phyloP scores from a whole-genome alignment of 306 rosid species.

The Prosopis cineraria region DNA sequence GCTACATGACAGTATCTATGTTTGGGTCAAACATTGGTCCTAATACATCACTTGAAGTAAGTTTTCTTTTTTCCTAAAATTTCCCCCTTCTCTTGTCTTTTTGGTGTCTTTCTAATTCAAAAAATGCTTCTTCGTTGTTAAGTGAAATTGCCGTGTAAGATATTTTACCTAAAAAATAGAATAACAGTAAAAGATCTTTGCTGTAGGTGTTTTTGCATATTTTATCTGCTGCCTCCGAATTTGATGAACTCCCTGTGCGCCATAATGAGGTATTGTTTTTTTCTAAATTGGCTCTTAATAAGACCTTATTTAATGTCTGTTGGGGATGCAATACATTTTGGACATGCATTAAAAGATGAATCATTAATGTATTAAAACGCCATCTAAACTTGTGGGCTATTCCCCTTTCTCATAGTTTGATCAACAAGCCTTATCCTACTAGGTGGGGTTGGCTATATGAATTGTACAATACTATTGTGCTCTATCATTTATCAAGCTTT shows the following conservation, averaged over 20 bases:
- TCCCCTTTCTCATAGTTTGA: constrained; percentile 2
- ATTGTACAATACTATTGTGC: too few species aligned
- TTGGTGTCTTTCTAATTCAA: constrained; percentile 3
- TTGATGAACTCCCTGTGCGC: constrained; percentile 93
- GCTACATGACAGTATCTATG: constrained; percentile 91
- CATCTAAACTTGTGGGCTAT: neutral
- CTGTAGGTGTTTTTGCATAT: constrained; percentile 85
- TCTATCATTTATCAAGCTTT: too few species aligned
- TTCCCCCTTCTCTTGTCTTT: constrained; percentile 16
- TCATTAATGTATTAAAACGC: neutral
- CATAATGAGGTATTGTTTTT: constrained; percentile 77
- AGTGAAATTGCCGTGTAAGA: neutral
- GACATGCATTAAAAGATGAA: neutral
- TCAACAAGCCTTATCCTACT: too few species aligned
- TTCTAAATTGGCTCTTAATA: neutral
- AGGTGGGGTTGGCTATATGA: too few species aligned
- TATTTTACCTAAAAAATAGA: neutral
- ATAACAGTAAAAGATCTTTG: neutral
- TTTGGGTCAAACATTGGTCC: constrained; percentile 93
- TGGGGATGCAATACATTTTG: neutral
- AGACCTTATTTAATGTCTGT: neutral
- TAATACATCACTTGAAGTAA: constrained; percentile 91
- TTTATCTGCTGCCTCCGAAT: constrained; percentile 91
- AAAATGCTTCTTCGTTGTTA: constrained; percentile 10
- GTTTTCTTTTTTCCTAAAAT: constrained; percentile 9